Conservation (phyloP, 768 basidiomycete species). For the Rhizopogon rudus region DNA sequence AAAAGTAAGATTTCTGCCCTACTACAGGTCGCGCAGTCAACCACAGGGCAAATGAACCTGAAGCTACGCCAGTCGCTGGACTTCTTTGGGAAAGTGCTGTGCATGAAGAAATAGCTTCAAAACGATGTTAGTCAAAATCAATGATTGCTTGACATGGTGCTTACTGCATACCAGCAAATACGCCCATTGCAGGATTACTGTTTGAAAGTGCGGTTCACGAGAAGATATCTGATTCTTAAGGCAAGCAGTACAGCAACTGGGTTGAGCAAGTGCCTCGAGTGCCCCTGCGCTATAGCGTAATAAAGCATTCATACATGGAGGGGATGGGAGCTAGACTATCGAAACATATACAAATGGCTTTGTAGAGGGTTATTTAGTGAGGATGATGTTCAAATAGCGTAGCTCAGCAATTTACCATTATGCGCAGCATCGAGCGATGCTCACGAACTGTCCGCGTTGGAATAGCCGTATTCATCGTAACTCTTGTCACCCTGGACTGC, state of each 20-base stretch:
- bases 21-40: background rate
- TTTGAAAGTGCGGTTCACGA: background rate
- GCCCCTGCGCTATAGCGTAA: background rate
- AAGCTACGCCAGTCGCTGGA: background rate
- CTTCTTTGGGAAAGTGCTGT: background rate
- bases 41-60: background rate
- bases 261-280: background rate
- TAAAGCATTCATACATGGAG: background rate
- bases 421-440: background rate
- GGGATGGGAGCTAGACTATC: background rate
- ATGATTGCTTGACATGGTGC: background rate
- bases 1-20: background rate
- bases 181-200: background rate
- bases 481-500: background rate
- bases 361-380: background rate
- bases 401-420: background rate
- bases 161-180: background rate
- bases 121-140: background rate
- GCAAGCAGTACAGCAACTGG: background rate
- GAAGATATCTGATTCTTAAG: background rate
- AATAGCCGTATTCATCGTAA: too few relatives aligned
- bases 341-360: too few relatives aligned
- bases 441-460: too few relatives aligned
- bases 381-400: background rate
- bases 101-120: background rate